Conservation (phyloP, 2,329 filamentous ascomycete genomes). For the Orbilia quercus region DNA sequence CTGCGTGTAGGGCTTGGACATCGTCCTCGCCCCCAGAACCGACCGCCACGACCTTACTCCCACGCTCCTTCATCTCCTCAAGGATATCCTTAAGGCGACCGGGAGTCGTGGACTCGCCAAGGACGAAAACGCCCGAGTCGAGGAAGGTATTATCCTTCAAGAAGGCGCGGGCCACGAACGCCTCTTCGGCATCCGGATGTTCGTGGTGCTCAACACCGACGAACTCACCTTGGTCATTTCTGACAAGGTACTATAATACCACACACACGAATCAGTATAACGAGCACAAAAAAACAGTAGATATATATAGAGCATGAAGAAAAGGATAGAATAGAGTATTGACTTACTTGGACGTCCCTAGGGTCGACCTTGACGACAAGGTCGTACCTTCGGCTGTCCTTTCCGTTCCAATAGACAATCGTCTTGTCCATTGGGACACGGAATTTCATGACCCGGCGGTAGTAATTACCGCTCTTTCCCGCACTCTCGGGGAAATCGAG, state of each 20-base stretch:
- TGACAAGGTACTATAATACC: slow-evolving; percentile 27
- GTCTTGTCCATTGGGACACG: slow-evolving; percentile 15
- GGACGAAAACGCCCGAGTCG: slow-evolving; percentile 38
- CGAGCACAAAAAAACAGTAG: no score
- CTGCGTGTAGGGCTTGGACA: slow-evolving; percentile 30
- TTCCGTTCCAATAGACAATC: slow-evolving; percentile 44
- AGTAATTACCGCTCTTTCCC: slow-evolving; percentile 50
- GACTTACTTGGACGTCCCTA: slow-evolving; percentile 24
- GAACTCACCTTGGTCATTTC: slow-evolving; percentile 22
- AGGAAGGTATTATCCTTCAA: slow-evolving; percentile 43
- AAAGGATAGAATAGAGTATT: not conserved
- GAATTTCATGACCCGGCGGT: slow-evolving; percentile 38
- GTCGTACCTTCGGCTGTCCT: slow-evolving; percentile 9
- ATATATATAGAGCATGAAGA: no score
- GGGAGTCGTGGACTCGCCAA: slow-evolving; percentile 36
- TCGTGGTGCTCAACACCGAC: slow-evolving; percentile 28
- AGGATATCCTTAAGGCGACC: slow-evolving; percentile 13
- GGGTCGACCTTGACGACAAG: slow-evolving; percentile 38
- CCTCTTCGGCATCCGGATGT: slow-evolving; percentile 2
- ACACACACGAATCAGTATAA: no score
- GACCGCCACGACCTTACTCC: slow-evolving; percentile 20
- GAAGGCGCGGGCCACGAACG: slow-evolving; percentile 20
- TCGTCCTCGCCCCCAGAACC: slow-evolving; percentile 22
- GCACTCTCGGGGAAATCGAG: slow-evolving; percentile 40
- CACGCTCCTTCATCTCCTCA: slow-evolving; percentile 12